Percentiles rank a stretch among this genome's conserved stretches.
Evolutionary conservation across 306 rosid species (phyloP).

Genomic region (Quercus ilex): DNA sequence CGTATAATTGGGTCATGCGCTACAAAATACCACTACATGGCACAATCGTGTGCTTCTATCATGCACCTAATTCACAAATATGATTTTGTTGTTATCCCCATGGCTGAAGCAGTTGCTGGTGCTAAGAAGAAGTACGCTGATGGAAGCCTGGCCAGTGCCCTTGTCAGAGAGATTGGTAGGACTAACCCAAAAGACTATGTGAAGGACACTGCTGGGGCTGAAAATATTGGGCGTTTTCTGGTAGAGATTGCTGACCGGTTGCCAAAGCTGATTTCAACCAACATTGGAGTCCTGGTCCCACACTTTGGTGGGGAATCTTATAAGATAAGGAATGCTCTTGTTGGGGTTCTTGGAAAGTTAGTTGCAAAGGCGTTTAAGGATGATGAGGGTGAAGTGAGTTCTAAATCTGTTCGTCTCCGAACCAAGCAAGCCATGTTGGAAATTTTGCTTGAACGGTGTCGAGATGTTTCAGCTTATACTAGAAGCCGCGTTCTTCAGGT

Average conservation of each 20-base stretch:
- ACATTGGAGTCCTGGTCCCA: conserved; percentile 81
- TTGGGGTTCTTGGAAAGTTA: conserved; percentile 81
- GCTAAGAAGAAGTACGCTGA: conserved; percentile 84
- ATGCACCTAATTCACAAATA: conserved; percentile 85
- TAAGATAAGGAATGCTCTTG: conserved; percentile 91
- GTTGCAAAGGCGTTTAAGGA: conserved; percentile 77
- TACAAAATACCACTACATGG: conserved; percentile 76
- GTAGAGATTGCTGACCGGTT: conserved; percentile 89
- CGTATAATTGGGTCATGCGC: conserved; percentile 88
- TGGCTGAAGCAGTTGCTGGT: conserved; percentile 78
- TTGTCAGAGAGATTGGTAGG: conserved; percentile 88
- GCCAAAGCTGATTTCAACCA: conserved; percentile 81
- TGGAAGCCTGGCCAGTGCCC: conserved; percentile 76
- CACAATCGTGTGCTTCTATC: conserved; percentile 86
- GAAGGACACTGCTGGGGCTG: conserved; percentile 86
- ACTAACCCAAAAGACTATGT: conserved; percentile 85
- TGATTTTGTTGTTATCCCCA: conserved; percentile 80
- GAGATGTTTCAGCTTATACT: conserved; percentile 96
- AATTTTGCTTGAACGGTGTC: conserved; percentile 92
- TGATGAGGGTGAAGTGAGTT: conserved; percentile 73
- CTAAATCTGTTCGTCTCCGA: conserved; percentile 75
- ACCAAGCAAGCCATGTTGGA: conserved; percentile 98
- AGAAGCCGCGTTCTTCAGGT: conserved; percentile 96
- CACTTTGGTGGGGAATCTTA: conserved; percentile 98
- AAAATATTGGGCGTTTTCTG: conserved; percentile 84